Base-by-base conservation (phyloP, 106 monocot species). In the Triglochin maritima region DNA sequence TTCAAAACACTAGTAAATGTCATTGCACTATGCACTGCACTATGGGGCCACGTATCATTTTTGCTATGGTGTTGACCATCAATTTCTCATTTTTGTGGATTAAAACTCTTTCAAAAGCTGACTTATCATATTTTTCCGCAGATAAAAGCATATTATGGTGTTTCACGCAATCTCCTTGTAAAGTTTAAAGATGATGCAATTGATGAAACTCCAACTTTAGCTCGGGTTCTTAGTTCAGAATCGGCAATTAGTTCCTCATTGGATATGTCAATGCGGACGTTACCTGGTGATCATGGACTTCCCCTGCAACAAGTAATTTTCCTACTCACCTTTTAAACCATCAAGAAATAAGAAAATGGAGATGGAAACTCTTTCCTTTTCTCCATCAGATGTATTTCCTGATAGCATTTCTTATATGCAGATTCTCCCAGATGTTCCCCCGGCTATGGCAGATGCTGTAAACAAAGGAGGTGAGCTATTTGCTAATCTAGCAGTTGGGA, bases 171-270 rank as follows among this genome's bases (percentile, higher is more conserved):
- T 72, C 85, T 90, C 47, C 80, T 95, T 48, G 72, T 95, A 46
- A 90, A 87, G 71, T 95, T 95, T 59, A 90, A 87, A 75, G 94
- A 95, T 69, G 94, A 95, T 69, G 56, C 49, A 45, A 95, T 95
- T 47, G 94, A 95, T 67, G 94, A 95, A 64, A 95, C 94, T 17
- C 43, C 84, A 59, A 81, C 49, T 8, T 66, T 95, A 57, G 90
- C 87, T 56, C 85, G 82, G 69, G 64, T 95, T 47, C 66, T 95
- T 71, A 90, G 94, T 51, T 73, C 81, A 2, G 94, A 87, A 71
- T 80, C 90, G 66, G 77, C 87, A 50, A 85, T 95, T 74, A 90
- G 87, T 65, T 95, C 94, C 62, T 69, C 64, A 50, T 67, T 95
- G 57, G 94, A 95, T 71, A 79, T 95, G 85, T 85, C 94, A 10